phyloP scores from a whole-genome alignment of 139 green algal genomes.

The Tetradesmus obliquus region DNA sequence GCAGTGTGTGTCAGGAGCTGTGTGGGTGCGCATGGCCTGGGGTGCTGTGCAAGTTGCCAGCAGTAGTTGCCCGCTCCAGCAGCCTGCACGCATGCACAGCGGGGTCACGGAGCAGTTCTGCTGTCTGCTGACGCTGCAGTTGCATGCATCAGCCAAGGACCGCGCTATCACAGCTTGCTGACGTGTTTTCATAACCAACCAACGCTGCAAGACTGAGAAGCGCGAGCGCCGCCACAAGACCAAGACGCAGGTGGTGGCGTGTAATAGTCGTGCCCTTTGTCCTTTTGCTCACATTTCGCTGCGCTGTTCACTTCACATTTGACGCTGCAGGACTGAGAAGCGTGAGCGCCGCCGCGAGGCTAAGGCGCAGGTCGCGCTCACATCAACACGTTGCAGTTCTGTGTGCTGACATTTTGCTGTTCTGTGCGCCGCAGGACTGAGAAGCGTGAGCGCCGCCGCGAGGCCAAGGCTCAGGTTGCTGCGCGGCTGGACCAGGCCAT shows the following conservation, averaged over 20 bases:
- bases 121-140: neutral
- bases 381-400: neutral
- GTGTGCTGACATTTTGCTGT: neutral
- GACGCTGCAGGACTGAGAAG: conserved; percentile 52
- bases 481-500: conserved; percentile 92
- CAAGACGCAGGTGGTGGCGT: conserved; percentile 86
- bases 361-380: conserved; percentile 92
- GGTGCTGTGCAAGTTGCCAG: neutral
- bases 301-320: neutral
- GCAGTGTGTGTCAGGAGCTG: too few species aligned
- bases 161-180: too few species aligned
- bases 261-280: neutral
- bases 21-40: neutral
- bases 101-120: neutral
- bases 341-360: conserved; percentile 82
- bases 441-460: conserved; percentile 80
- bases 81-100: too few species aligned
- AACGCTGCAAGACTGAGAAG: conserved; percentile 49
- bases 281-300: neutral
- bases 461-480: conserved; percentile 94
- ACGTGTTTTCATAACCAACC: too few species aligned
- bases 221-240: conserved; percentile 82
- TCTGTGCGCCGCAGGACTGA: conserved; percentile 13
- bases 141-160: too few species aligned
- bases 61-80: neutral